phyloP scores from a whole-genome alignment of 108 stramenopile species.

The Nitzschia sp. region DNA sequence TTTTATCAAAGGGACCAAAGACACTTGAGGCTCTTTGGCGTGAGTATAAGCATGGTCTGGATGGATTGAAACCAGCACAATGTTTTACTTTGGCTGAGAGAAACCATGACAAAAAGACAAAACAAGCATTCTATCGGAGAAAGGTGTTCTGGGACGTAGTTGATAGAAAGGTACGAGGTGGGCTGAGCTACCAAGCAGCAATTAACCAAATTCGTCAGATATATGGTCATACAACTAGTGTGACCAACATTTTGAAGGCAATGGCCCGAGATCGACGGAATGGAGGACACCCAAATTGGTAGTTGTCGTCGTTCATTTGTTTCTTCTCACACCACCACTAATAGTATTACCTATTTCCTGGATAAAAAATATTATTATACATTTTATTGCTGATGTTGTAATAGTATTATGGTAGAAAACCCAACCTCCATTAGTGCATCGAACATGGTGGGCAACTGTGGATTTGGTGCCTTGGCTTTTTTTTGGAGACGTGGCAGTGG shows the following conservation, averaged over 20 bases:
- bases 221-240: not conserved
- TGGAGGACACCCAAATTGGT: not conserved
- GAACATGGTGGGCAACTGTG: no score
- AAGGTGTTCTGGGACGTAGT: not conserved
- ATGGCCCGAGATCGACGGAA: not conserved
- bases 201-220: not conserved
- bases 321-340: no score
- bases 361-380: no score
- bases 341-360: no score
- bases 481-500: no score
- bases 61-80: constrained; percentile 1
- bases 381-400: no score
- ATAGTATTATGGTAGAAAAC: no score
- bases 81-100: not conserved
- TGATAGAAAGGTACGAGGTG: not conserved
- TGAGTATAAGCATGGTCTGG: constrained; percentile 3
- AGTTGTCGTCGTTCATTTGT: no score
- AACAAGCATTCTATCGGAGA: not conserved
- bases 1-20: not conserved
- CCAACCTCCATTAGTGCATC: no score
- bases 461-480: no score
- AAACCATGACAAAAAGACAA: not conserved
- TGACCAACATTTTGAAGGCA: not conserved
- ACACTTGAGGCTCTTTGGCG: not conserved
- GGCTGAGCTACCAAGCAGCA: not conserved